Base-by-base conservation (phyloP, 352 stramenopile genomes). In the Peronospora farinosa region DNA sequence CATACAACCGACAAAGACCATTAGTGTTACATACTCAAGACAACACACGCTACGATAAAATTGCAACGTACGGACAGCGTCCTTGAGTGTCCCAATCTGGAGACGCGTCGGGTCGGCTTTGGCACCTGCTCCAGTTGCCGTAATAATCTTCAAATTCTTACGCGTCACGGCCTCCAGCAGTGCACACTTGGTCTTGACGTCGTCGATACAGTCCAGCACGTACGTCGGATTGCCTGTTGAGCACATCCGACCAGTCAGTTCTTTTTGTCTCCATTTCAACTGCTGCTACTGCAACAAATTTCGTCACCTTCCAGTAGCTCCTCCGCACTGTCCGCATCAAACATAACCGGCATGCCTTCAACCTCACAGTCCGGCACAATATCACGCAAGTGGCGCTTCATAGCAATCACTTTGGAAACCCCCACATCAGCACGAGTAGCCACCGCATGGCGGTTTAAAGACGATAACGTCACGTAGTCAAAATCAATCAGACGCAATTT, bases 201-300 rank as follows among this genome's bases (percentile, higher is more conserved):
- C 96, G 69, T 99, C 97, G 67, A 99, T 99, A 54, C 95, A 98
- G 69, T 99, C 96, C 57, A 99, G 69, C 16, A 99, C 87, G 46
- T 88, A 98, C 59, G 82, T 98, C 67, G 75, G 92, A 63, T 77
- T 83, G 16, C 74, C 69, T 74, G 31, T 31, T 42, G 4, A 3
- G 21, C 13, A 17, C 12, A 35, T 27, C 3, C 23, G 23, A 27
- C 23, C 23, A 27, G 23, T 27, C 23, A 27, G 23, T 27, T 27
- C 23, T 27, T 27, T 27, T 27, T 27, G 6, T 38, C 9, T 32
- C n/a, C 0, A 28, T 43, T 31, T 25, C 4, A 23, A 35, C 7
- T 13, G 27, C 27, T 40, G 6, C 15, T 28, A 1, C 31, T 7
- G 23, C 23, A 2, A 2, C 23, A 27, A 30, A 30, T 32, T 57